phyloP scores from a whole-genome alignment of 441 rosid species.

The Pelargonium australe region DNA sequence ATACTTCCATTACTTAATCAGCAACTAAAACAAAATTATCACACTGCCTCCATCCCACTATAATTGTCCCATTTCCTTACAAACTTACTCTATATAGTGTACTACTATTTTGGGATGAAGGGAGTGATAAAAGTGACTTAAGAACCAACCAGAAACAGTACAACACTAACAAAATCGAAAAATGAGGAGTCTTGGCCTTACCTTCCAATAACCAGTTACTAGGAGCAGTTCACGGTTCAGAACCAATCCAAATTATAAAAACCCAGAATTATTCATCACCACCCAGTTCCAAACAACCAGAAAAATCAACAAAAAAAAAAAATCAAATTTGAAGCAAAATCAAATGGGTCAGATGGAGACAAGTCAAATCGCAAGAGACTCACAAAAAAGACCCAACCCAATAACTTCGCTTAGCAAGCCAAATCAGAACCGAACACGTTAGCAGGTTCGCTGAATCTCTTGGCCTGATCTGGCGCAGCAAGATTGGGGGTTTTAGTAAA shows the following conservation, averaged over 20 bases:
- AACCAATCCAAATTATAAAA: constrained; percentile 20
- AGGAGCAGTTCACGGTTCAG: constrained; percentile 17
- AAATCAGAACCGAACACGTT: constrained; percentile 12
- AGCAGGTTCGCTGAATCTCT: constrained; percentile 25
- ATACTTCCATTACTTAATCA: too few relatives aligned
- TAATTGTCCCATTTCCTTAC: too few relatives aligned
- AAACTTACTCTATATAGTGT: too few relatives aligned
- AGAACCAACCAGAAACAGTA: neutral
- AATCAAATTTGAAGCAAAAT: neutral
- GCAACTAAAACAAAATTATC: too few relatives aligned
- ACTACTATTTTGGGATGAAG: neutral
- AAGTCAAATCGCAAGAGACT: constrained; percentile 19
- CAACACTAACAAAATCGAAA: neutral
- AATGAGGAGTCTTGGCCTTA: constrained; percentile 13
- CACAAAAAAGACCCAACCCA: constrained; percentile 1
- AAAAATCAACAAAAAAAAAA: neutral
- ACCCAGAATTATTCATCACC: constrained; percentile 4
- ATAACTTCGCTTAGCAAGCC: neutral
- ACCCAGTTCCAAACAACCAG: constrained; percentile 14
- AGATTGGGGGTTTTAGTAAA: constrained; percentile 23
- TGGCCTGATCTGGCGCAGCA: constrained; percentile 13
- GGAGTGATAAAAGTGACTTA: constrained; percentile 7
- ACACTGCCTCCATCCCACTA: neutral
- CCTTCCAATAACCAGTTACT: constrained; percentile 19
- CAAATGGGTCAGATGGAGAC: constrained; percentile 1